Percentiles rank a stretch among this genome's conserved stretches.
These are phyloP conservation scores for Biscogniauxia mediterranea DNA, from an alignment of 2,329 filamentous ascomycete species.

Conservation along the genomic window DNA sequence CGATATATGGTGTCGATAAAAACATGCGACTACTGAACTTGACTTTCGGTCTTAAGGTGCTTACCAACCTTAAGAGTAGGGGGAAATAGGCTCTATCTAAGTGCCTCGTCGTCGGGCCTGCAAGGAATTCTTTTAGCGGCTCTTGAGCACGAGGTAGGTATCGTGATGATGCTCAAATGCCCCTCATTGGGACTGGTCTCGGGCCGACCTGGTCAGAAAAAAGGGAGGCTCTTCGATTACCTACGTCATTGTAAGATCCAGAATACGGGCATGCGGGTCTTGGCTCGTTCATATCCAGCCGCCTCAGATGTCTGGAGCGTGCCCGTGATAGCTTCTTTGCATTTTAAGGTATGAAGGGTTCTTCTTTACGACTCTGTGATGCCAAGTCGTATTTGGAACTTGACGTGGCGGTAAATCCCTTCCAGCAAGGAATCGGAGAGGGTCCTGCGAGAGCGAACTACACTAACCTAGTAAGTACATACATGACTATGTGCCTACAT, in stretches of 20 bases:
- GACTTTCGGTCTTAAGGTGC: conserved; percentile 6
- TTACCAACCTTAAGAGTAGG: neutral
- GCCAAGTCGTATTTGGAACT: neutral
- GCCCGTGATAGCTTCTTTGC: neutral
- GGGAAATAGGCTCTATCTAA: neutral
- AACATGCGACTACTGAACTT: neutral
- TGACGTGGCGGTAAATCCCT: neutral
- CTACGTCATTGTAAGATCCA: conserved; percentile 16
- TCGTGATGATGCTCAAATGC: neutral
- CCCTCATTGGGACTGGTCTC: neutral
- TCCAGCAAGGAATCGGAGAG: neutral
- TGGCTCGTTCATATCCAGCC: conserved; percentile 9
- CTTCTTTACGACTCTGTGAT: neutral
- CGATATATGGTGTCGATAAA: conserved; percentile 1
- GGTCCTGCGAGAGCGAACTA: too few relatives aligned
- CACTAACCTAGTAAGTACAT: too few relatives aligned
- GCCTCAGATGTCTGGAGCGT: conserved; percentile 8
- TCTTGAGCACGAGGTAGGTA: neutral
- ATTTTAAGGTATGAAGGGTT: neutral
- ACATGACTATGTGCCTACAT: too few relatives aligned
- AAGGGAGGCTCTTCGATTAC: neutral
- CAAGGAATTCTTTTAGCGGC: neutral
- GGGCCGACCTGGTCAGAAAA: conserved; percentile 8
- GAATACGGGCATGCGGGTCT: conserved; percentile 6
- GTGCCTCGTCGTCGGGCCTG: neutral